phyloP scores from a whole-genome alignment of 2,329 filamentous ascomycete species.

The Phaeosphaeriaceae sp. region DNA sequence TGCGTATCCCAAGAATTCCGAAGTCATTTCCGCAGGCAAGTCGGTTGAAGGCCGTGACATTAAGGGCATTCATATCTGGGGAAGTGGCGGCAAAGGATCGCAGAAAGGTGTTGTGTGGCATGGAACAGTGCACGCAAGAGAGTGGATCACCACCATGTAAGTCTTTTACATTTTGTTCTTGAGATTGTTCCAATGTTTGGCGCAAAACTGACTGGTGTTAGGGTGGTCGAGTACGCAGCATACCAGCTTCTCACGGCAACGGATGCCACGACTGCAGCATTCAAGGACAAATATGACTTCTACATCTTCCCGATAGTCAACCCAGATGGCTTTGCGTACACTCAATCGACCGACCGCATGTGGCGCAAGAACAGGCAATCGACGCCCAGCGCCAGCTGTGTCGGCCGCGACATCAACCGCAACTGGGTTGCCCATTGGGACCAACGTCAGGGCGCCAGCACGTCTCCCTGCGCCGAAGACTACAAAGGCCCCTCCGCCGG shows the following conservation, averaged over 20 bases:
- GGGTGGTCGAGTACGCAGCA: slow-evolving; percentile 45
- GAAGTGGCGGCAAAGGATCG: slow-evolving; percentile 45
- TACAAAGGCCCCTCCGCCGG: slow-evolving; percentile 45
- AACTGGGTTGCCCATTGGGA: slow-evolving; percentile 49
- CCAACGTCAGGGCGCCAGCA: slow-evolving; percentile 40
- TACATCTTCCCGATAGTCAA: slow-evolving; percentile 60
- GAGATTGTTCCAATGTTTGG: not conserved
- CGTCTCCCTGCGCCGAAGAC: slow-evolving; percentile 45
- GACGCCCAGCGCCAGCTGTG: slow-evolving; percentile 36
- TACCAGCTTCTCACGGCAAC: slow-evolving; percentile 45
- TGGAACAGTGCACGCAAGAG: slow-evolving; percentile 48
- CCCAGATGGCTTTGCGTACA: slow-evolving; percentile 49
- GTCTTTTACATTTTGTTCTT: not conserved
- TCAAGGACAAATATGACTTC: slow-evolving; percentile 70
- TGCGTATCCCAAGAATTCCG: slow-evolving; percentile 43
- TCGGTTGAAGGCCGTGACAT: slow-evolving; percentile 47
- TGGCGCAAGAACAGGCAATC: slow-evolving; percentile 50
- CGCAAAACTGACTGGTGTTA: slow-evolving; percentile 8
- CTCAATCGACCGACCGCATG: slow-evolving; percentile 46
- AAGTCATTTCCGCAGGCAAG: slow-evolving; percentile 45
- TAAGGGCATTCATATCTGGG: slow-evolving; percentile 49
- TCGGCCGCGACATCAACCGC: slow-evolving; percentile 50
- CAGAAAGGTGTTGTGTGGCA: slow-evolving; percentile 48
- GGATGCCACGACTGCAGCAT: slow-evolving; percentile 39
- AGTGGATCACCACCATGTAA: slow-evolving; percentile 47